Evolutionary conservation across 495 filamentous ascomycete species (phyloP).

Genomic region (Tuber calosporum): DNA sequence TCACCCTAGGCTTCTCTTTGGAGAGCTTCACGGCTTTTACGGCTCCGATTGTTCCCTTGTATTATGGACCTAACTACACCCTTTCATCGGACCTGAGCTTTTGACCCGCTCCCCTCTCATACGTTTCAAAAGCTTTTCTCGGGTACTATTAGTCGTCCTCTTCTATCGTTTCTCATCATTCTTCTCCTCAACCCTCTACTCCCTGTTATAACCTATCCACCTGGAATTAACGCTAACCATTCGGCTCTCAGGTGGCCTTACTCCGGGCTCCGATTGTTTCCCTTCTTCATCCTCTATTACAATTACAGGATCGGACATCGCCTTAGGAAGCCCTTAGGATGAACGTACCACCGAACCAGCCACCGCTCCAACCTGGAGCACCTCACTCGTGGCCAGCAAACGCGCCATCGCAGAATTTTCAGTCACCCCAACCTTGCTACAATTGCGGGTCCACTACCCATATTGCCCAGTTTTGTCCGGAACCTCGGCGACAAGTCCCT

Average conservation of each 20-base stretch:
- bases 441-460: constrained; percentile 46
- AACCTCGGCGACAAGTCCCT: constrained; percentile 48
- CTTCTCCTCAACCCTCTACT: not conserved
- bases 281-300: constrained; percentile 17
- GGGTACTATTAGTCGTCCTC: not conserved
- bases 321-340: constrained; percentile 24
- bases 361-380: constrained; percentile 34
- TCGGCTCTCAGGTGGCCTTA: not conserved
- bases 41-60: not conserved
- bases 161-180: not conserved
- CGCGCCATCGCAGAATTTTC: constrained; percentile 26
- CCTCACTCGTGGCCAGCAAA: constrained; percentile 30
- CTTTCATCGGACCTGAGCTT: constrained; percentile 2
- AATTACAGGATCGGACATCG: constrained; percentile 16
- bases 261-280: constrained; percentile 11
- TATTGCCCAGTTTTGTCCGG: constrained; percentile 48
- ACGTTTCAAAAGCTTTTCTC: not conserved
- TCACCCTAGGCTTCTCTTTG: not conserved
- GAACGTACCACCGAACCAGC: constrained; percentile 36
- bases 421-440: constrained; percentile 44
- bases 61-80: not conserved
- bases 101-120: constrained; percentile 2
- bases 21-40: not conserved
- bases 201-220: not conserved
- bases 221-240: not conserved